Evolutionary conservation across 768 basidiomycete genomes (phyloP).

Genomic region (Tylopilus rubrobrunneus): DNA sequence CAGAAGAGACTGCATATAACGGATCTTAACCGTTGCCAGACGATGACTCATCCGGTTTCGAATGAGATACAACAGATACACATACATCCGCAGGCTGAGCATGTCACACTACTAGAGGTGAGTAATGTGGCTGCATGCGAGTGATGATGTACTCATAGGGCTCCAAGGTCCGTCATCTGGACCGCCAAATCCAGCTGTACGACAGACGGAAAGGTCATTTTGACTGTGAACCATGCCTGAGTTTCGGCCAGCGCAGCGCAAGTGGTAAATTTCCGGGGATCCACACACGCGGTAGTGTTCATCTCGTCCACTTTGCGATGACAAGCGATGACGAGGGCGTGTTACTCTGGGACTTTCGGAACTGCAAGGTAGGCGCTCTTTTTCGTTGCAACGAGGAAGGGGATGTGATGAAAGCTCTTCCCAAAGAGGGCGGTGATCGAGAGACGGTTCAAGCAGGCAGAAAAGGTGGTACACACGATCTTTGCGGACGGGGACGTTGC

Average conservation of each 20-base stretch:
- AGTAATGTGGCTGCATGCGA: constrained; percentile 21
- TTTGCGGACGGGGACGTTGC: constrained; percentile 39
- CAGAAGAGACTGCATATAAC: constrained; percentile 34
- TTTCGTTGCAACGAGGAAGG: constrained; percentile 8
- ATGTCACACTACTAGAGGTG: constrained; percentile 47
- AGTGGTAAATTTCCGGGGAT: constrained; percentile 21
- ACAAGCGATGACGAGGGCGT: constrained; percentile 44
- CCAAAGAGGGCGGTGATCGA: constrained; percentile 36
- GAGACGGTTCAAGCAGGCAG: constrained; percentile 29
- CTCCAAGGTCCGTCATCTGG: constrained; percentile 45
- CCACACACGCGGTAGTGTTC: constrained; percentile 38
- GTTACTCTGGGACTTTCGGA: constrained; percentile 49
- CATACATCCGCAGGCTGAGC: constrained; percentile 39
- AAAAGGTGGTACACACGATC: constrained; percentile 38
- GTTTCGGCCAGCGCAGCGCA: constrained; percentile 41
- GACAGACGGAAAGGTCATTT: constrained; percentile 42
- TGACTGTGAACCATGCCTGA: constrained; percentile 36
- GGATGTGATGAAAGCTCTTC: constrained; percentile 18
- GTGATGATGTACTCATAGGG: constrained; percentile 9
- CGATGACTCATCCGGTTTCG: constrained; percentile 31
- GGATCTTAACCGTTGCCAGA: constrained; percentile 36
- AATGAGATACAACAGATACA: constrained; percentile 44
- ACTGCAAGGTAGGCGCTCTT: constrained; percentile 36
- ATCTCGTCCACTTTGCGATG: constrained; percentile 41
- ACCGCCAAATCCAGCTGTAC: constrained; percentile 47